Percentiles rank a stretch among this genome's conserved stretches.
Conservation (phyloP, 768 basidiomycete genomes). For the Hericium alpestre region DNA sequence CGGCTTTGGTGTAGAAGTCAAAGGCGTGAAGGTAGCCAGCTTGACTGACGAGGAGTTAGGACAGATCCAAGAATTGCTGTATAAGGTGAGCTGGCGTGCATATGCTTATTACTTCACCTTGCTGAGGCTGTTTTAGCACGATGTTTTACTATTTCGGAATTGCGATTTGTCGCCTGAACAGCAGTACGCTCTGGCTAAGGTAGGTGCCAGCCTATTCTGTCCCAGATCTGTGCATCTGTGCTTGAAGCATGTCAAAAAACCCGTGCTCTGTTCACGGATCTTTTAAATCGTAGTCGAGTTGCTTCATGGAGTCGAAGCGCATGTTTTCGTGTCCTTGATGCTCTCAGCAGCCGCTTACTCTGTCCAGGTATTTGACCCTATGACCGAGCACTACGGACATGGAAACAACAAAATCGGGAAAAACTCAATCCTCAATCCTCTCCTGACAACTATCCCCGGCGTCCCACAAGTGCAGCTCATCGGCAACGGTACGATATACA, state of each 20-base stretch:
- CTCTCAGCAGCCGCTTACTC: neutral
- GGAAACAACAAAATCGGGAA: constrained; percentile 80
- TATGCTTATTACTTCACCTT: neutral
- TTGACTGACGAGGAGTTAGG: constrained; percentile 51
- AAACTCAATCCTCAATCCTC: constrained; percentile 77
- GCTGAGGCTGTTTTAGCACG: constrained; percentile 36
- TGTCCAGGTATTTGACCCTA: constrained; percentile 64
- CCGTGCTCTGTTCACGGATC: too few relatives aligned
- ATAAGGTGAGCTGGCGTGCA: constrained; percentile 43
- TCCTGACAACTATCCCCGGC: constrained; percentile 78
- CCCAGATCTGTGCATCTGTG: too few relatives aligned
- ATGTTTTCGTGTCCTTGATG: neutral
- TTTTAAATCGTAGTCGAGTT: too few relatives aligned
- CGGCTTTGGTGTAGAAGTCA: constrained; percentile 69
- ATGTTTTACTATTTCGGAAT: constrained; percentile 67
- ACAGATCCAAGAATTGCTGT: constrained; percentile 61
- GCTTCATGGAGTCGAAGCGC: neutral
- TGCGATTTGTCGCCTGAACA: constrained; percentile 64
- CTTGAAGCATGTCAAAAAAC: too few relatives aligned
- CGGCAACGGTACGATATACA: constrained; percentile 68
- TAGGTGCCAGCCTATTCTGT: constrained; percentile 18
- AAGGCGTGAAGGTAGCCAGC: constrained; percentile 55
- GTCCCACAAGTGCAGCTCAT: constrained; percentile 85
- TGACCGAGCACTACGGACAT: constrained; percentile 62
- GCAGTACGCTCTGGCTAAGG: constrained; percentile 80